A percentile compares a stretch with the other conserved stretches of the same genome.
phyloP scores from a whole-genome alignment of 2,329 filamentous ascomycete genomes.

The Cadophora malorum region DNA sequence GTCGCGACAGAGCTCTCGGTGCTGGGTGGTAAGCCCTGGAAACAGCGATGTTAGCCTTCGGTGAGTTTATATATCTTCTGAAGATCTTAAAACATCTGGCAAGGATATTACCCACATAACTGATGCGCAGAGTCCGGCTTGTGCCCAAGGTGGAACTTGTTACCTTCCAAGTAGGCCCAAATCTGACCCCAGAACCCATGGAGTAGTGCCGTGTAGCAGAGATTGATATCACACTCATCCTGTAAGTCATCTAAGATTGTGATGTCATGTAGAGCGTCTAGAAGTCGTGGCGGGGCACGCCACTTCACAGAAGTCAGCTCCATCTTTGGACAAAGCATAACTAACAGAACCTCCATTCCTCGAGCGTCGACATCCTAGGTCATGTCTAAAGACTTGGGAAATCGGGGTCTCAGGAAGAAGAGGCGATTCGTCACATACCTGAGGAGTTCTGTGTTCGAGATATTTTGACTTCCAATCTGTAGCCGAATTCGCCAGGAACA shows the following conservation, averaged over 20 bases:
- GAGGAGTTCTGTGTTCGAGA: not conserved
- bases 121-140: slow-evolving; percentile 24
- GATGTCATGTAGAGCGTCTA: slow-evolving; percentile 28
- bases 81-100: not conserved
- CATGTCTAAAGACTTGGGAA: not conserved
- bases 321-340: not conserved
- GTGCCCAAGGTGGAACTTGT: slow-evolving; percentile 16
- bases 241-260: slow-evolving; percentile 18
- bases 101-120: slow-evolving; percentile 13
- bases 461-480: slow-evolving; percentile 14
- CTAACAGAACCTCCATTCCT: not conserved
- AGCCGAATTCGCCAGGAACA: slow-evolving; percentile 10
- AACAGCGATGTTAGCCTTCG: not conserved
- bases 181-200: slow-evolving; percentile 34
- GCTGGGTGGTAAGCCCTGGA: slow-evolving; percentile 25
- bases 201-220: slow-evolving; percentile 22
- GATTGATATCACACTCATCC: slow-evolving; percentile 50
- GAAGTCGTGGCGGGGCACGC: slow-evolving; percentile 3
- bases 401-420: not conserved
- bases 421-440: not conserved
- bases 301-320: slow-evolving; percentile 1
- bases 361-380: not conserved
- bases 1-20: slow-evolving; percentile 19
- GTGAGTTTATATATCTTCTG: not conserved
- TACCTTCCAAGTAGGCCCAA: slow-evolving; percentile 25